A percentile compares a stretch with the other conserved stretches of the same genome.
These are phyloP conservation scores for Hymenoscyphus infarciens DNA, from an alignment of 2,329 filamentous ascomycete genomes.

Conservation along the genomic window DNA sequence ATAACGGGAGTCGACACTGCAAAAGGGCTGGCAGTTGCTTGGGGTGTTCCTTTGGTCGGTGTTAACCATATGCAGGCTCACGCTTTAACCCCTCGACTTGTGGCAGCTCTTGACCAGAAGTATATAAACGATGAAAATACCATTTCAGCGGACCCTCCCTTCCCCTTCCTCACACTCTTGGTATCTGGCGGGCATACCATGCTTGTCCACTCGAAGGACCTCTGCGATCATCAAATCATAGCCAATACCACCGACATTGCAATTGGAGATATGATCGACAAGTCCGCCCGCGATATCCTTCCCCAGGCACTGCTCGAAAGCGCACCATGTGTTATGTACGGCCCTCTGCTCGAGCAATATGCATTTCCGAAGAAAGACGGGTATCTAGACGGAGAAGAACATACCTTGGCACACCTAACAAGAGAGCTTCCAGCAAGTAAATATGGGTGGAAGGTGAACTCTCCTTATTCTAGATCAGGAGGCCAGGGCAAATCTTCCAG, in stretches of 20 bases:
- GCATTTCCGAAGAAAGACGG: constrained; percentile 56
- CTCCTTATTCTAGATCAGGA: constrained; percentile 58
- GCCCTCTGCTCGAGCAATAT: constrained; percentile 72
- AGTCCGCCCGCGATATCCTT: constrained; percentile 73
- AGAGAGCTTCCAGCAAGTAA: not conserved
- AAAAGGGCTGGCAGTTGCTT: constrained; percentile 82
- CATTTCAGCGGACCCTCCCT: constrained; percentile 46
- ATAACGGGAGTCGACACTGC: constrained; percentile 75
- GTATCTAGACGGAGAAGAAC: constrained; percentile 5
- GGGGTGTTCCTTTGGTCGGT: constrained; percentile 76
- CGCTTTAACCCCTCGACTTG: constrained; percentile 79
- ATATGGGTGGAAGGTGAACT: constrained; percentile 66
- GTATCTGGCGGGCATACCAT: constrained; percentile 92
- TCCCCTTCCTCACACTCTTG: constrained; percentile 84
- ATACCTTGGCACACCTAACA: not conserved
- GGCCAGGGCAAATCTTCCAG: constrained; percentile 37
- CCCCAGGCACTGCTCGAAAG: constrained; percentile 55
- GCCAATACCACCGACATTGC: constrained; percentile 75
- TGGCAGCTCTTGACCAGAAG: constrained; percentile 51
- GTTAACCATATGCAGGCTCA: constrained; percentile 99
- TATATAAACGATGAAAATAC: constrained; percentile 2
- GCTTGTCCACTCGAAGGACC: constrained; percentile 67
- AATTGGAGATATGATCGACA: constrained; percentile 88
- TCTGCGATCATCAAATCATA: constrained; percentile 69
- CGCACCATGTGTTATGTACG: constrained; percentile 71